Evolutionary conservation across 768 basidiomycete species (phyloP), one percentile per base, ranked within the genome.

Genomic region (Tylopilus balloui): DNA sequence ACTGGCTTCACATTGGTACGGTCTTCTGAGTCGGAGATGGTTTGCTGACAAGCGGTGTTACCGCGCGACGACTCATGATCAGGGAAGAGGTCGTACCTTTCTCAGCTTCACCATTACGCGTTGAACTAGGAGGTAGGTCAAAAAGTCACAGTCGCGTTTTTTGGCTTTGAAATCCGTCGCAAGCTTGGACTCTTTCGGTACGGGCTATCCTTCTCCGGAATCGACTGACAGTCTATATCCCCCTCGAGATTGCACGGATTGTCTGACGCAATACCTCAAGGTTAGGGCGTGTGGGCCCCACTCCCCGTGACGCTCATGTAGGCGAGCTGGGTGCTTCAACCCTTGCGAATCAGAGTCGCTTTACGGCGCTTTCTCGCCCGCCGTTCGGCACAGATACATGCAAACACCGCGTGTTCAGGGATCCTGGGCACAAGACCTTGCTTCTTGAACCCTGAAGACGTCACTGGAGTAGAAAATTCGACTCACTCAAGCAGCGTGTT

Each of bases 401-500:
- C 49, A 36, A 31, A 31, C 20, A 34, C 51, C 31, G 44, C 54
- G 40, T 65, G 60, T 42, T 58, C 42, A 60, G 51, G 50, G 50
- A 23, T 41, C 25, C 13, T 31, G 29, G 15, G 20, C 10, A 27
- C 23, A 32, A 40, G 21, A 23, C 42, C 34, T 37, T 41, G 48
- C 59, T 51, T 58, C 44, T 46, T 20, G 21, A 45, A 32, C 21
- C 40, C 36, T 39, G 15, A 50, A 45, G 35, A 49, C 52, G 52
- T 54, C 52, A 53, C n/a, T 48, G 40, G 14, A 17, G n/a, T 11
- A 15, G 21, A 42, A 51, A 42, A 32, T 17, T 23, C 36, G 32
- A 49, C 59, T 58, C 53, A 28, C 60, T 42, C 40, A 9, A 49
- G 15, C 56, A 51, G 34, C 60, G 32, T 63, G 63, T 52, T 25